Evolutionary conservation across 306 rosid species (phyloP), one percentile per base, ranked within the genome.

Genomic region (Vigna mungo): DNA sequence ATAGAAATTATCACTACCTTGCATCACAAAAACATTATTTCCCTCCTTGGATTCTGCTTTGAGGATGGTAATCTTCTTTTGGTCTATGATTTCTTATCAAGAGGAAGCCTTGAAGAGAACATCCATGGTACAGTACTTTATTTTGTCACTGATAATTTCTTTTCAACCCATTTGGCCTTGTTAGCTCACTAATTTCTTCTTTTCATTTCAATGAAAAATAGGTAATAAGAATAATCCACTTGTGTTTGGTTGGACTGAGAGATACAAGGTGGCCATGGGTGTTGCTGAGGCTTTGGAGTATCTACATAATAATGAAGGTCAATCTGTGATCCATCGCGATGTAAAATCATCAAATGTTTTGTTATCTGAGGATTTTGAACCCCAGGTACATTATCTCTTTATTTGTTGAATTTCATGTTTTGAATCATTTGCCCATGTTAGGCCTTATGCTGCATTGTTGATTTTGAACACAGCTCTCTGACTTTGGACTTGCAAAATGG

Each of bases 91-190:
- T 85, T 96, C 78, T 82, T 95, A 66, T 88, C 96, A 71, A 88
- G 97, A 85, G 98, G 98, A 85, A 90, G 97, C 86, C 98, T 95
- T 47, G 98, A 95, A 86, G 97, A 95, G 86, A 95, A 89, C 73
- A 91, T 95, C 72, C 91, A 92, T 37, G 97, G 98, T 92, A 88
- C 54, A n/a, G 17, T 34, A 52, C 56, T 47, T 58, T 44, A 14
- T 15, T 63, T 2, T 39, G 37, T 1, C 14, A 15, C 72, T 15
- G 55, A 55, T 74, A 20, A 20, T n/a, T 27, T 27, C 51, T 21
- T 34, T 54, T 11, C 27, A 75, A 20, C 59, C 14, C 20, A 23
- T 51, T 11, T 21, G 66, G 59, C 51, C 61, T 70, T 16, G 12
- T 37, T 48, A 16, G 53, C 66, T 67, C 74, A 37, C 56, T 62